Base-by-base conservation (phyloP, 805 yeast species). In the Diddensiella transvaalensis region DNA sequence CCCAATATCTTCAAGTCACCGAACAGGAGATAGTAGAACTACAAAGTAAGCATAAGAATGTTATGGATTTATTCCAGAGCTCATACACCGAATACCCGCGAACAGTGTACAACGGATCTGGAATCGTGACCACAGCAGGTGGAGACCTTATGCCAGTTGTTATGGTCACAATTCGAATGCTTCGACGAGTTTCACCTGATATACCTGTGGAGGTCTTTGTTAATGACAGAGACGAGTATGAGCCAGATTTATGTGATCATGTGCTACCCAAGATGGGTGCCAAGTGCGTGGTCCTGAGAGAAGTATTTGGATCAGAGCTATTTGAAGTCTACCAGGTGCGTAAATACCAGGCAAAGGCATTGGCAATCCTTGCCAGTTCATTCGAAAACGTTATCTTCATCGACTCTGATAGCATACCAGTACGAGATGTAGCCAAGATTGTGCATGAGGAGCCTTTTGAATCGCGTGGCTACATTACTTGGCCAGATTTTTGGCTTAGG, bases 401-500 rank as follows among this genome's bases (percentile, higher is more conserved):
- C 57, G 96, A 87, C 61, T 80, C 90, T 33, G 95, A 86, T 63
- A 82, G 85, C 54, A 75, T 81, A 51, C 88, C 95, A 0, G 77
- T 83, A 2, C 75, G 72, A 57, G 73, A 80, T 5, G 84, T 90
- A 1, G 85, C 80, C 56, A 63, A 65, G 17, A 60, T 85, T 22
- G 84, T 87, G 61, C 68, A 68, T 3, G 65, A 75, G 10, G 78
- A 79, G 40, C 80, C 86, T 0, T 87, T 77, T 65, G 53, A 60
- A 15, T 63, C 71, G 13, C 67, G 71, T 51, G 78, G 82, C 51
- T 65, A 79, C 61, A 66, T 81, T 23, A 63, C 79, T 22, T 87
- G 95, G 90, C 93, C 95, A 1, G 96, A 87, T 65, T 87, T 81
- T 63, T 87, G 95, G 95, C 77, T 83, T 64, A 75, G 95, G 53